Evolutionary conservation across 371 early-diverging fungal genomes (phyloP).

Genomic region (Mucor piriformis): DNA sequence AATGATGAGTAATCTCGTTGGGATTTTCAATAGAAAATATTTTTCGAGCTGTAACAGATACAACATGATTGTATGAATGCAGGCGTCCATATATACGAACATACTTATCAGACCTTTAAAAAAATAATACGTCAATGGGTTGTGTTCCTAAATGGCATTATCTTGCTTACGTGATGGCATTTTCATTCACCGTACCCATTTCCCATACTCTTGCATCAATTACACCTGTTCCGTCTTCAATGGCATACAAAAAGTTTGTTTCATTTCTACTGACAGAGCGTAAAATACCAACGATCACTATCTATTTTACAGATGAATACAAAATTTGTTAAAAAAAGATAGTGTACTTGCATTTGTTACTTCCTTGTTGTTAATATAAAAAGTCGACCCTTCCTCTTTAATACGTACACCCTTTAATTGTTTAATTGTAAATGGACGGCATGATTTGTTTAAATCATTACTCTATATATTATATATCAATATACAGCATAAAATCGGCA

Average conservation of each 20-base stretch:
- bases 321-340: neutral
- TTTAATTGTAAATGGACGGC: conserved; percentile 4
- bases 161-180: neutral
- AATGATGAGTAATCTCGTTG: conserved; percentile 78
- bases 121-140: too few species aligned
- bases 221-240: conserved; percentile 81
- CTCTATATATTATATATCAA: too few species aligned
- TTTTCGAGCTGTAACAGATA: conserved; percentile 29
- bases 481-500: too few species aligned
- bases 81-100: conserved; percentile 64
- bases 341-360: neutral
- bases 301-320: neutral
- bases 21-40: conserved; percentile 61
- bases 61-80: neutral
- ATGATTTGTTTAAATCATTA: too few species aligned
- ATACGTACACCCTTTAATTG: neutral
- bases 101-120: conserved; percentile 34
- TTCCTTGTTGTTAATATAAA: neutral
- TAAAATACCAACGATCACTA: conserved; percentile 7
- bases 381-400: neutral
- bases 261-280: neutral
- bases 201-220: conserved; percentile 1
- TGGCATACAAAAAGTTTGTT: conserved; percentile 36
- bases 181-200: neutral
- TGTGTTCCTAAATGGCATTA: too few species aligned